Evolutionary conservation across 805 yeast genomes (phyloP).

Genomic region (Tetrapisispora fleetii): DNA sequence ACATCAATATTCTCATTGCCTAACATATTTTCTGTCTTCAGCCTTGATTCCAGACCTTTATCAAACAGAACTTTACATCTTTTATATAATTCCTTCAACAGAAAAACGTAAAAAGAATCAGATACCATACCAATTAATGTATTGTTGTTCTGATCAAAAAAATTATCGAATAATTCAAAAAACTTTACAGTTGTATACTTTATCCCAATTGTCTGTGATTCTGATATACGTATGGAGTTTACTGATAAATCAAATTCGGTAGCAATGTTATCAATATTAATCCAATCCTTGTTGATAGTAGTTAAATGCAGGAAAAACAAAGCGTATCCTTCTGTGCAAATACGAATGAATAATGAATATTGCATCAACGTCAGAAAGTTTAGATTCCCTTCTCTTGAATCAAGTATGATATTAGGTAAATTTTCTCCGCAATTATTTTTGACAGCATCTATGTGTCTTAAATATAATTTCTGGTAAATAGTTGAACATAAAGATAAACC

Average conservation of each 20-base stretch:
- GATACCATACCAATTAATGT: conserved; percentile 7
- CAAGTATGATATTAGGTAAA: not conserved
- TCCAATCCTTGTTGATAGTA: conserved; percentile 11
- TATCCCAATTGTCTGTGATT: conserved; percentile 6
- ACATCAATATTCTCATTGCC: conserved; percentile 6
- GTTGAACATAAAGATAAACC: conserved; percentile 14
- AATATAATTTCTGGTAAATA: conserved; percentile 5
- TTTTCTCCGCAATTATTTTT: not conserved
- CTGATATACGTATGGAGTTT: not conserved
- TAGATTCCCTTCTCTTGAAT: conserved; percentile 3
- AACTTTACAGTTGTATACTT: conserved; percentile 8
- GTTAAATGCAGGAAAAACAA: conserved; percentile 16
- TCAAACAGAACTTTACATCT: conserved; percentile 17
- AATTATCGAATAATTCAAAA: conserved; percentile 12
- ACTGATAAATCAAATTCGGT: not conserved
- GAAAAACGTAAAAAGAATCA: conserved; percentile 12
- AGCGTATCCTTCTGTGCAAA: conserved; percentile 17
- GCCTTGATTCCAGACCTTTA: conserved; percentile 15
- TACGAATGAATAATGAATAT: conserved; percentile 15
- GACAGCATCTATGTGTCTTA: not conserved
- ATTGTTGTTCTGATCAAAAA: conserved; percentile 7
- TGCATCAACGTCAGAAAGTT: conserved; percentile 13
- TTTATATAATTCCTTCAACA: conserved; percentile 17
- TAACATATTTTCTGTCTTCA: conserved; percentile 11
- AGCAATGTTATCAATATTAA: not conserved